Evolutionary conservation across 208 protist species (phyloP), one percentile per base, ranked within the genome.

Genomic region (Trypanosoma vivax): DNA sequence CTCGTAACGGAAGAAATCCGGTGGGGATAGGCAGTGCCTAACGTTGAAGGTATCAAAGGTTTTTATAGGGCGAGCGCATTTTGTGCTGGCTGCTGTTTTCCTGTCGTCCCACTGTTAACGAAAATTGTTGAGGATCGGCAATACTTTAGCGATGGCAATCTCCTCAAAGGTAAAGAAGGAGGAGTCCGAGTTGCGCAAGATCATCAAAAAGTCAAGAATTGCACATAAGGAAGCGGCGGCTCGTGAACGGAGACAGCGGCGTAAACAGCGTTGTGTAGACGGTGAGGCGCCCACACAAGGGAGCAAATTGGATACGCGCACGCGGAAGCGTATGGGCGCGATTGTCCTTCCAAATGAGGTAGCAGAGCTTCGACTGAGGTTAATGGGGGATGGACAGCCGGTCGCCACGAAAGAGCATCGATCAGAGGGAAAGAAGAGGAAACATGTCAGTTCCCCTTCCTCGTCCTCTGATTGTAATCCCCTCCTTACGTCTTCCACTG

Each of bases 181-280:
- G 61, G 80, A 90, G 78, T 76, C 79, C 30, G 82, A 87, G 66
- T 60, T 90, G 18, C 82, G 82, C 51, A 76, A 84, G 50, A 84
- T 94, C 30, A 77, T 73, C 18, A 83, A 77, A 60, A 45, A 76
- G 45, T 61, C 79, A 5, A 75, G 83, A 3, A 25, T 67, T 5
- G 61, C 71, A 0, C 70, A 65, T 13, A 84, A 85, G 59, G 78
- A 88, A 59, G 74, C 64, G 14, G 63, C 72, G 18, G 50, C 62
- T 19, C 63, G 67, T 10, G 67, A 79, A 37, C 56, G 65, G 18
- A 80, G 75, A 52, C 60, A 70, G 57, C 46, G 67, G 29, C 69
- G 71, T 41, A 63, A 65, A 24, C 35, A 50, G 9, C 23, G 31
- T 63, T 63, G 11, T 45, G 43, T 0, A 47, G 49, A 11, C 48